These are phyloP conservation scores for Beauveria asiatica DNA, from an alignment of 2,329 filamentous ascomycete genomes.

Conservation along the genomic window DNA sequence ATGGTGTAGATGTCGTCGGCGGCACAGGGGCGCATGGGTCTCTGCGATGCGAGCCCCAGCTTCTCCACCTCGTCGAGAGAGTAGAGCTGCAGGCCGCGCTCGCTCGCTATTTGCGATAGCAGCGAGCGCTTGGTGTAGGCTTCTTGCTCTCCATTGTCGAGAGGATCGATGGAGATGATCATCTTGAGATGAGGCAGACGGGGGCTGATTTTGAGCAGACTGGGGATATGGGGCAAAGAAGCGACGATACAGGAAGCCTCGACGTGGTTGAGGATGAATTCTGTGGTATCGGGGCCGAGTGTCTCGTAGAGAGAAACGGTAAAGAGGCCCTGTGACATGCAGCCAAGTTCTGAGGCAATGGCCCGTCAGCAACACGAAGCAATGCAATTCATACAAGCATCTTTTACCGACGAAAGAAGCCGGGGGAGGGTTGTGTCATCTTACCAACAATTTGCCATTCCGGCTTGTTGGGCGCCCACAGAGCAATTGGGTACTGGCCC, in stretches of 20 bases:
- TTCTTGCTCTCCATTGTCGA: slow-evolving; percentile 68
- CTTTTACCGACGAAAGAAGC: too few relatives aligned
- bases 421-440: slow-evolving; percentile 13
- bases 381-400: too few relatives aligned
- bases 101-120: slow-evolving; percentile 64
- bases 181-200: slow-evolving; percentile 73
- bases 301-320: slow-evolving; percentile 96
- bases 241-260: slow-evolving; percentile 66
- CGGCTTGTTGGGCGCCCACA: slow-evolving; percentile 82
- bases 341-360: slow-evolving; percentile 59
- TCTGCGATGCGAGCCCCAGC: slow-evolving; percentile 62
- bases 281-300: slow-evolving; percentile 79
- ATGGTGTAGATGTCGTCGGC: slow-evolving; percentile 77
- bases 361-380: background rate
- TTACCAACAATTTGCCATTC: slow-evolving; percentile 74
- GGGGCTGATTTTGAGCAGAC: slow-evolving; percentile 70
- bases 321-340: slow-evolving; percentile 79
- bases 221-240: slow-evolving; percentile 72
- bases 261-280: slow-evolving; percentile 93
- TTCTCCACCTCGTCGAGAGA: slow-evolving; percentile 75
- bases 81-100: slow-evolving; percentile 69
- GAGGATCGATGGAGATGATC: slow-evolving; percentile 76
- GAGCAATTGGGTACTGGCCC: slow-evolving; percentile 63
- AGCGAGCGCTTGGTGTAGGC: slow-evolving; percentile 74
- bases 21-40: slow-evolving; percentile 61